Evolutionary conservation across 352 stramenopile species (phyloP).

Genomic region (Phytophthora cryptogea): DNA sequence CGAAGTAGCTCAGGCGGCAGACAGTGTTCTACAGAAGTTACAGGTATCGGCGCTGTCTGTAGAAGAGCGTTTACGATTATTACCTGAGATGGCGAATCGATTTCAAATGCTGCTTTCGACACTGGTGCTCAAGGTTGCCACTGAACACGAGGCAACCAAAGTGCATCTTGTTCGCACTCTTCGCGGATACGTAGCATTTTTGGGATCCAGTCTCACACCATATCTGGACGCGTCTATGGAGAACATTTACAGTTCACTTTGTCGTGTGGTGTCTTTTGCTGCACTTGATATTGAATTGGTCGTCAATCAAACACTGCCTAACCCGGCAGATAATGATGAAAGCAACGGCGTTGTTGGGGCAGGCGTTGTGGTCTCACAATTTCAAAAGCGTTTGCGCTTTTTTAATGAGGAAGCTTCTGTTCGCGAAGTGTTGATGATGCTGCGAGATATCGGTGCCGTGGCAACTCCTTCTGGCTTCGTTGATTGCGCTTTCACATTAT

Average conservation of each 20-base stretch:
- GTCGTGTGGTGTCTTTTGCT: constrained; percentile 60
- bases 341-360: neutral
- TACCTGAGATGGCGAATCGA: constrained; percentile 62
- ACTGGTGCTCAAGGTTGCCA: constrained; percentile 62
- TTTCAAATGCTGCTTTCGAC: constrained; percentile 77
- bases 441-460: constrained; percentile 51
- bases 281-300: constrained; percentile 77
- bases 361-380: constrained; percentile 63
- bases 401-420: constrained; percentile 80
- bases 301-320: constrained; percentile 49
- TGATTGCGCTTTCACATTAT: constrained; percentile 60
- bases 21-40: constrained; percentile 31
- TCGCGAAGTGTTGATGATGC: constrained; percentile 42
- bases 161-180: constrained; percentile 68
- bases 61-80: constrained; percentile 61
- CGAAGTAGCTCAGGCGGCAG: constrained; percentile 31
- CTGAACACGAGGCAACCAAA: constrained; percentile 63
- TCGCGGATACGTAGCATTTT: constrained; percentile 68
- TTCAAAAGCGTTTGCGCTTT: constrained; percentile 73
- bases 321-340: constrained; percentile 5
- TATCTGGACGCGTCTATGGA: constrained; percentile 60
- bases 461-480: constrained; percentile 66
- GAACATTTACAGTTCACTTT: constrained; percentile 52
- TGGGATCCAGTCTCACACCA: constrained; percentile 39
- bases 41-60: constrained; percentile 37